Conservation (phyloP, 345 rosid species). For the Limnanthes douglasii region DNA sequence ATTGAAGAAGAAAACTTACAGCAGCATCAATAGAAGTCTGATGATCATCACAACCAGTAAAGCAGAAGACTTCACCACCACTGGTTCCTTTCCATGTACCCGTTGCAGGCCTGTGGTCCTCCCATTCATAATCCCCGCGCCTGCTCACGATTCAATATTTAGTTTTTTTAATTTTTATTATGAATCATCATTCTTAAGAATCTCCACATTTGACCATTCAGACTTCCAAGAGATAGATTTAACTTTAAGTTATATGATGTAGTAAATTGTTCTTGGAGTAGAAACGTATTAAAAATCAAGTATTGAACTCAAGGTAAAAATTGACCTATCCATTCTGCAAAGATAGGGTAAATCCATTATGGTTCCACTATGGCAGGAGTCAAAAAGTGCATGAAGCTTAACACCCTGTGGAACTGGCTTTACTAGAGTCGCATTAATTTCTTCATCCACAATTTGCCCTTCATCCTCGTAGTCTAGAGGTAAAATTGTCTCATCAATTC, state of each 20-base stretch:
- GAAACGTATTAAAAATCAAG: background rate
- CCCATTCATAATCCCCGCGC: slow-evolving; percentile 51
- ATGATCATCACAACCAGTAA: slow-evolving; percentile 86
- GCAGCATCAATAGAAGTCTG: slow-evolving; percentile 76
- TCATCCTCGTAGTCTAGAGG: slow-evolving; percentile 49
- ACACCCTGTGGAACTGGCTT: slow-evolving; percentile 76
- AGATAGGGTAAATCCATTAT: slow-evolving; percentile 68
- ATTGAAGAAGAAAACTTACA: slow-evolving; percentile 21
- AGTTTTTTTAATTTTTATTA: too few relatives aligned
- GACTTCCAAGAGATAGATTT: too few relatives aligned
- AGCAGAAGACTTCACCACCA: slow-evolving; percentile 81
- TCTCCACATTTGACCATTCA: too few relatives aligned
- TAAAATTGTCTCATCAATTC: slow-evolving; percentile 81
- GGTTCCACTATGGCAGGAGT: slow-evolving; percentile 93
- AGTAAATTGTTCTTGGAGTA: background rate
- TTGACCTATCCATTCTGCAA: slow-evolving; percentile 76
- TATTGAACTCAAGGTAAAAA: background rate
- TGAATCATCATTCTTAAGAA: too few relatives aligned
- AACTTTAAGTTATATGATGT: background rate
- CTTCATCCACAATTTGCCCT: slow-evolving; percentile 83
- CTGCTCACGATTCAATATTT: slow-evolving; percentile 16
- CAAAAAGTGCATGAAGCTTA: slow-evolving; percentile 79
- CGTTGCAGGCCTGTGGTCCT: slow-evolving; percentile 65
- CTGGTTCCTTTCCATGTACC: slow-evolving; percentile 85
- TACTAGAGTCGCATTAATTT: slow-evolving; percentile 67